Evolutionary conservation across 768 basidiomycete genomes (phyloP).

Genomic region (Mrakia gelida): DNA sequence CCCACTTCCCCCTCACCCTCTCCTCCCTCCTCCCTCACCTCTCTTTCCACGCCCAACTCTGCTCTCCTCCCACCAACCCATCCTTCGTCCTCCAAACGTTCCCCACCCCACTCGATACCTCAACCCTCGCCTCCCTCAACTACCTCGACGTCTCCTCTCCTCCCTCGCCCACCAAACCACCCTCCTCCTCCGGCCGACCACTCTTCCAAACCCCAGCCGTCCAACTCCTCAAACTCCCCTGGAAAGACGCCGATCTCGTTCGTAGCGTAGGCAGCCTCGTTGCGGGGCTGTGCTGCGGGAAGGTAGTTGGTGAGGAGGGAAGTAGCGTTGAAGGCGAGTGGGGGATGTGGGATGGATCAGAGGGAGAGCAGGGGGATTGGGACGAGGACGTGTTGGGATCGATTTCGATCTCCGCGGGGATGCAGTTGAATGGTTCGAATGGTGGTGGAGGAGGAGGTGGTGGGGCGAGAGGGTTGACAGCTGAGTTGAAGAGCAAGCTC

Average conservation of each 20-base stretch:
- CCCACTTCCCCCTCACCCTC: slow-evolving; percentile 43
- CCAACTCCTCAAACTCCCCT: slow-evolving; percentile 70
- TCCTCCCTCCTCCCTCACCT: slow-evolving; percentile 69
- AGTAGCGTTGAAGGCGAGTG: slow-evolving; percentile 67
- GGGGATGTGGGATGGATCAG: slow-evolving; percentile 71
- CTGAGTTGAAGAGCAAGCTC: slow-evolving; percentile 68
- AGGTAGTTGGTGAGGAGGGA: slow-evolving; percentile 67
- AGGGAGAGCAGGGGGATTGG: slow-evolving; percentile 56
- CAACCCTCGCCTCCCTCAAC: slow-evolving; percentile 54
- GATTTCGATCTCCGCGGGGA: slow-evolving; percentile 61
- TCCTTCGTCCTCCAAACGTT: background rate
- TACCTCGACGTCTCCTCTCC: background rate
- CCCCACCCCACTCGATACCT: slow-evolving; percentile 45
- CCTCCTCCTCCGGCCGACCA: background rate
- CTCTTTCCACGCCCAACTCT: slow-evolving; percentile 64
- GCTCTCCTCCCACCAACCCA: slow-evolving; percentile 66
- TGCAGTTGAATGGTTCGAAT: slow-evolving; percentile 55
- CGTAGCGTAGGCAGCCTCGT: slow-evolving; percentile 74
- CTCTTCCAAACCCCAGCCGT: slow-evolving; percentile 52
- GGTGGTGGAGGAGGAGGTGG: no score
- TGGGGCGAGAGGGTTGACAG: slow-evolving; percentile 43
- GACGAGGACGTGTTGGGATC: slow-evolving; percentile 67
- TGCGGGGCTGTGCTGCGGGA: slow-evolving; percentile 53
- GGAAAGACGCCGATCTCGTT: slow-evolving; percentile 69
- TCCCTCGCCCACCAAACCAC: no score